A percentile compares a stretch with the other conserved stretches of the same genome.
phyloP scores from a whole-genome alignment of 768 basidiomycete species.

The Termitomyces sp. region DNA sequence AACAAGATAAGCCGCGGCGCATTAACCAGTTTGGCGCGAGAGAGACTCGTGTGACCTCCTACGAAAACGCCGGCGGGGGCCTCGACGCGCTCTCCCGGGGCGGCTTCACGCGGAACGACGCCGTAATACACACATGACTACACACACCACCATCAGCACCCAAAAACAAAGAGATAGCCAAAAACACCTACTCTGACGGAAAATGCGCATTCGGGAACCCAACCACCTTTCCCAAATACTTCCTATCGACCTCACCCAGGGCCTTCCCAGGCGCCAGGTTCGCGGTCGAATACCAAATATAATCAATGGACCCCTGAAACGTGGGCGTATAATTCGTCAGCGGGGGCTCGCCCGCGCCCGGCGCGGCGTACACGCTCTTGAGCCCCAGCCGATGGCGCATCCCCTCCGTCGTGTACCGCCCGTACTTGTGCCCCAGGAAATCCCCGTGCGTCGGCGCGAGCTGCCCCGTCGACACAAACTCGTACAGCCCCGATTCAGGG shows the following conservation, averaged over 20 bases:
- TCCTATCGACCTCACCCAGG: slow-evolving; percentile 81
- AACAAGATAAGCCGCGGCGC: no score
- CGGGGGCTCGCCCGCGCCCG: slow-evolving; percentile 40
- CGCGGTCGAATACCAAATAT: slow-evolving; percentile 83
- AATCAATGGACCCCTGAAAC: slow-evolving; percentile 86
- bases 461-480: slow-evolving; percentile 74
- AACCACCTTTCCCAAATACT: slow-evolving; percentile 84
- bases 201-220: slow-evolving; percentile 97
- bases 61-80: no score
- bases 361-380: slow-evolving; percentile 75
- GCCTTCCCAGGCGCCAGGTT: slow-evolving; percentile 76
- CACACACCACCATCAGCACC: slow-evolving; percentile 2
- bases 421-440: slow-evolving; percentile 89
- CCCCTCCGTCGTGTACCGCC: slow-evolving; percentile 88
- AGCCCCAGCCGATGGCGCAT: slow-evolving; percentile 72
- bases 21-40: no score
- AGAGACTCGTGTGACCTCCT: no score
- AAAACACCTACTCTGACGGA: slow-evolving; percentile 82
- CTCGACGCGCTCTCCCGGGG: slow-evolving; percentile 35
- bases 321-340: slow-evolving; percentile 89
- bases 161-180: slow-evolving; percentile 1
- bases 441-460: slow-evolving; percentile 77
- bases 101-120: slow-evolving; percentile 77
- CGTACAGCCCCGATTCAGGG: slow-evolving; percentile 84
- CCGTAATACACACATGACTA: slow-evolving; percentile 68